phyloP scores from a whole-genome alignment of 441 rosid species.

The Croton setiger region DNA sequence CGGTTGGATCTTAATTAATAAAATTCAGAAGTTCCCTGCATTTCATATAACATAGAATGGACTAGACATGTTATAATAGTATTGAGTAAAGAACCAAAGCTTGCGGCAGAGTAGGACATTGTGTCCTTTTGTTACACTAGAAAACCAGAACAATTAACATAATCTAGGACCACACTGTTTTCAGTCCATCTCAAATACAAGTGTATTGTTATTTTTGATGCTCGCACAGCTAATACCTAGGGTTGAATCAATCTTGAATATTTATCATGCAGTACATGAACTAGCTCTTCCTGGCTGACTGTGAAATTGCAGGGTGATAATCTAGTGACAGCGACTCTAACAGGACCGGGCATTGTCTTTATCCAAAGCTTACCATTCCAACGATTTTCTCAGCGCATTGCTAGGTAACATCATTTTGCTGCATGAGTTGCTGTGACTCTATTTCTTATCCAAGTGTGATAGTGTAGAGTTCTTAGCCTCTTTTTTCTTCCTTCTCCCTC shows the following conservation, averaged over 20 bases:
- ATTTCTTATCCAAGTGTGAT: not conserved
- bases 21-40: not conserved
- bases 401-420: constrained; percentile 46
- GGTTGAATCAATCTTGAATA: not conserved
- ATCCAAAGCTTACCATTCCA: constrained; percentile 96
- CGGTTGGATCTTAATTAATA: not conserved
- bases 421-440: not conserved
- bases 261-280: not conserved
- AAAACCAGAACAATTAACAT: no score
- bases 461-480: not conserved
- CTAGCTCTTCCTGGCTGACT: not conserved
- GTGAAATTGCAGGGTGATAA: constrained; percentile 72
- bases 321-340: constrained; percentile 70
- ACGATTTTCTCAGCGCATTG: constrained; percentile 84
- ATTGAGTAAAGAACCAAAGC: not conserved
- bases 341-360: constrained; percentile 98
- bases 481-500: not conserved
- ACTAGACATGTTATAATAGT: not conserved
- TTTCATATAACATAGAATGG: not conserved
- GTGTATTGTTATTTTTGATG: not conserved
- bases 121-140: not conserved
- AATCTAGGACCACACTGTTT: not conserved
- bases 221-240: not conserved
- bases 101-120: constrained; percentile 3
- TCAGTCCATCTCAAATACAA: not conserved